phyloP scores from a whole-genome alignment of 257 asterid genomes.

The Hygrophila difformis region DNA sequence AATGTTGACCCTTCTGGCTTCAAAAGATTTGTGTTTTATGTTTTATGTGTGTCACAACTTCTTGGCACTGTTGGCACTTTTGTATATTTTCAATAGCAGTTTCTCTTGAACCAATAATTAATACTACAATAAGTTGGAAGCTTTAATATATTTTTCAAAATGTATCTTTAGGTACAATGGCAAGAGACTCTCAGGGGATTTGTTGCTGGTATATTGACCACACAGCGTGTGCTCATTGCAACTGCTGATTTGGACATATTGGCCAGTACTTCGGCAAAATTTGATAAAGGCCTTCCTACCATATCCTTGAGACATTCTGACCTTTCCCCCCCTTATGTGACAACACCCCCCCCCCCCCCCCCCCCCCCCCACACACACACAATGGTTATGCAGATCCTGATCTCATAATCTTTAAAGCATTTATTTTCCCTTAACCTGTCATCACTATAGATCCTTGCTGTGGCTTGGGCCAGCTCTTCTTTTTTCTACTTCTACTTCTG shows the following conservation, averaged over 20 bases:
- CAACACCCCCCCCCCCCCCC: neutral
- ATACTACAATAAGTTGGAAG: conserved; percentile 12
- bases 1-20: too few relatives aligned
- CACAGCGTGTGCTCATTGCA: conserved; percentile 78
- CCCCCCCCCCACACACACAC: too few relatives aligned
- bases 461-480: conserved; percentile 99
- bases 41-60: neutral
- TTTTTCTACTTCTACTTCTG: conserved; percentile 84
- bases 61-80: too few relatives aligned
- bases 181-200: conserved; percentile 98
- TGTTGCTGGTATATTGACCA: conserved; percentile 92
- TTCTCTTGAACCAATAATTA: too few relatives aligned
- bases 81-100: too few relatives aligned
- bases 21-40: neutral
- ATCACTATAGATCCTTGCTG: conserved; percentile 88
- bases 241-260: conserved; percentile 82
- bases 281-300: conserved; percentile 95
- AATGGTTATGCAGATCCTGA: too few relatives aligned
- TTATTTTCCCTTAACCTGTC: conserved; percentile 47
- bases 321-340: neutral
- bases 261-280: conserved; percentile 76
- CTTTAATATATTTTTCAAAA: conserved; percentile 15
- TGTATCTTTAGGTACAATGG: conserved; percentile 88
- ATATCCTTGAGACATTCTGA: conserved; percentile 56
- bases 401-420: too few relatives aligned